A percentile compares a stretch with the other conserved stretches of the same genome.
Evolutionary conservation across 305 asterid species (phyloP).

Genomic region (Solanum chacoense): DNA sequence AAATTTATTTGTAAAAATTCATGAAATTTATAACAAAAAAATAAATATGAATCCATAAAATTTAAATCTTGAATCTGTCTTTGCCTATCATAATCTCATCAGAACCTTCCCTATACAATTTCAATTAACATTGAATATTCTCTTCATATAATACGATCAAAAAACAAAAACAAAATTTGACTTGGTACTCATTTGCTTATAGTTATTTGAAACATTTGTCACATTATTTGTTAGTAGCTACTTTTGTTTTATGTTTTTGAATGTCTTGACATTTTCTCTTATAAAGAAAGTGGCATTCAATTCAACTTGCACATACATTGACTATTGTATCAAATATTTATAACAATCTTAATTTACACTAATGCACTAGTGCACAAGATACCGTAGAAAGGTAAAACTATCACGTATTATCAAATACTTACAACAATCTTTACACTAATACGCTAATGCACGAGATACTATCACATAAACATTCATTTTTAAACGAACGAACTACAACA

Average conservation of each 20-base stretch:
- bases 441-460: too few relatives aligned
- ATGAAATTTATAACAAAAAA: too few relatives aligned
- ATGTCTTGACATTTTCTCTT: background rate
- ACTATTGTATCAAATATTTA: background rate
- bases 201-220: background rate
- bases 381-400: too few relatives aligned
- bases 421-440: too few relatives aligned
- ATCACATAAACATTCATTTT: background rate
- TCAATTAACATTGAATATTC: background rate
- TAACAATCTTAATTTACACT: too few relatives aligned
- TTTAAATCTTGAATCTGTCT: background rate
- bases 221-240: background rate
- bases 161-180: background rate
- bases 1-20: too few relatives aligned
- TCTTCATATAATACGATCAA: background rate
- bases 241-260: background rate
- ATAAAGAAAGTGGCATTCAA: background rate
- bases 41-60: background rate
- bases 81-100: background rate
- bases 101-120: background rate
- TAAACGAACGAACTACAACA: background rate
- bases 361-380: too few relatives aligned
- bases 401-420: too few relatives aligned
- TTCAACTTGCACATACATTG: background rate
- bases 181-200: background rate